A percentile compares a stretch with the other conserved stretches of the same genome.
phyloP scores from a whole-genome alignment of 2,329 filamentous ascomycete species.

The Metarhizium sp. region DNA sequence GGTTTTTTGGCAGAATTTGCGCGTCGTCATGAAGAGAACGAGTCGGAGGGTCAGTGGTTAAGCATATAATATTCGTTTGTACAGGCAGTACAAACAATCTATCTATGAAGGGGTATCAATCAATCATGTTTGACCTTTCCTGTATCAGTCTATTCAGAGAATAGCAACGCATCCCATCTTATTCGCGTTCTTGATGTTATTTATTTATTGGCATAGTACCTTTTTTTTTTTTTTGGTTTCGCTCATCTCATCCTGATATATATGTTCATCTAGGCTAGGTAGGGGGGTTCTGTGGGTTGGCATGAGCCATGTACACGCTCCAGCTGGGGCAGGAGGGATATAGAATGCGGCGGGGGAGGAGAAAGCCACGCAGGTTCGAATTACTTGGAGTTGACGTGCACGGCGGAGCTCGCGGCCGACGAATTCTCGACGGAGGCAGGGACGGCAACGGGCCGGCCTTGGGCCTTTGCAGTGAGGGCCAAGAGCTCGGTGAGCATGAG shows the following conservation, averaged over 20 bases:
- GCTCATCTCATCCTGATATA: background rate
- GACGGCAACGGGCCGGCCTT: conserved; percentile 27
- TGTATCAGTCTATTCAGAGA: background rate
- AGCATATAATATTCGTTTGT: background rate
- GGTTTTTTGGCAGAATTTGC: background rate
- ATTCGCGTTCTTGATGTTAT: background rate
- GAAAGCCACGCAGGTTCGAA: conserved; percentile 1
- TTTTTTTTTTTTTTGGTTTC: too few relatives aligned
- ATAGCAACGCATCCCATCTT: background rate
- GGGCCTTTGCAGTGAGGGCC: conserved; percentile 40
- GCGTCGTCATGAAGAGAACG: background rate
- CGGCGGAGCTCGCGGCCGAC: conserved; percentile 19
- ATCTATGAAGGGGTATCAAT: conserved; percentile 8
- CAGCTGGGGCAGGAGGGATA: background rate
- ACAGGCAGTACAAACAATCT: background rate
- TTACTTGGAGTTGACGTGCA: conserved; percentile 13
- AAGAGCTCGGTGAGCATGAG: conserved; percentile 64
- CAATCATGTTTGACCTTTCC: conserved; percentile 1
- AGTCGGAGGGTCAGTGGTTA: background rate
- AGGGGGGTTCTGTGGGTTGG: background rate
- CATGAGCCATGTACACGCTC: background rate
- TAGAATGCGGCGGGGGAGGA: too few relatives aligned
- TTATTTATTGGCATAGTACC: background rate
- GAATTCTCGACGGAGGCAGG: conserved; percentile 15
- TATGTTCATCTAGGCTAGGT: background rate